Evolutionary conservation across 306 rosid species (phyloP).

Genomic region (Begonia masoniana): DNA sequence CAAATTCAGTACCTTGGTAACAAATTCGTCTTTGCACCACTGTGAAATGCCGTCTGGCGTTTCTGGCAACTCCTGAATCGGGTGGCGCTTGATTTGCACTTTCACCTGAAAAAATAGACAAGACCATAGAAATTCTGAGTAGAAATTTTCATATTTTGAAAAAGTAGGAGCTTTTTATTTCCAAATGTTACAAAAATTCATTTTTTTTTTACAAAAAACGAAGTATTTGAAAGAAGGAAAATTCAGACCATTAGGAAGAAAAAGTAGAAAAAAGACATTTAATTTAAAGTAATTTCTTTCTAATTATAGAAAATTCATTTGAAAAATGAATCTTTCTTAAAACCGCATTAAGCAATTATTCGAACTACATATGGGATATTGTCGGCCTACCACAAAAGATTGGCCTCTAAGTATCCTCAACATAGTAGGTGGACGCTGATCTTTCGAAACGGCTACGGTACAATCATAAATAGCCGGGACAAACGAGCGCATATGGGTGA

Average conservation of each 20-base stretch:
- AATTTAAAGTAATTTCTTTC: no score
- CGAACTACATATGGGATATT: no score
- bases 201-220: no score
- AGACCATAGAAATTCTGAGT: neutral
- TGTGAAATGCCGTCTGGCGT: slow-evolving; percentile 62
- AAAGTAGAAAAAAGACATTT: no score
- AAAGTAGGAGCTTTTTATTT: no score
- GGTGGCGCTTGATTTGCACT: slow-evolving; percentile 56
- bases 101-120: slow-evolving; percentile 34
- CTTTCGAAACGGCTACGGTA: slow-evolving; percentile 48
- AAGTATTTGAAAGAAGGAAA: no score
- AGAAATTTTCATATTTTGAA: neutral
- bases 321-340: no score
- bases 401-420: slow-evolving; percentile 48
- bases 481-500: slow-evolving; percentile 30
- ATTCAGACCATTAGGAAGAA: no score
- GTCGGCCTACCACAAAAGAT: slow-evolving; percentile 51
- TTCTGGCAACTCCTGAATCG: slow-evolving; percentile 62
- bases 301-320: no score
- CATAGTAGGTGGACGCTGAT: slow-evolving; percentile 55
- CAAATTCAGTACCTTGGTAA: slow-evolving; percentile 41
- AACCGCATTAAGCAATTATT: no score
- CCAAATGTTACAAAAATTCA: no score
- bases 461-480: slow-evolving; percentile 79
- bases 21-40: slow-evolving; percentile 74